A percentile compares a stretch with the other conserved stretches of the same genome.
Conservation (phyloP, 176 grass and related monocot genomes). For the Musa beccarii region DNA sequence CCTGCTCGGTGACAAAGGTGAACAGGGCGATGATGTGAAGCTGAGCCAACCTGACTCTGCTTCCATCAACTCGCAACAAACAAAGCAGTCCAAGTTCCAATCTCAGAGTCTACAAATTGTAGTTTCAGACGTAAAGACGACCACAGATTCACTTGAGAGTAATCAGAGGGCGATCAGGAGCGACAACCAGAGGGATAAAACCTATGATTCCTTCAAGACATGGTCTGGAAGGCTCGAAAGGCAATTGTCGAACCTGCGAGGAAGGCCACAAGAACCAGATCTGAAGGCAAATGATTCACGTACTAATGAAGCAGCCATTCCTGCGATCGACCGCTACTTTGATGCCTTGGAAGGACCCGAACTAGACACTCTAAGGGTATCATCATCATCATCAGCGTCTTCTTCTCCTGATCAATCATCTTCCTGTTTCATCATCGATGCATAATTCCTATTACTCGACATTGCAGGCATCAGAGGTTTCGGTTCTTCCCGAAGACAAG, state of each 20-base stretch:
- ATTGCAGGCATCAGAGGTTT: conserved; percentile 52
- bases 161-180: neutral
- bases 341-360: conserved; percentile 92
- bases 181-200: neutral
- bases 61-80: neutral
- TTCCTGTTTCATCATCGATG: neutral
- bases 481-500: conserved; percentile 71
- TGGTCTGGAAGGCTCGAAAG: conserved; percentile 8
- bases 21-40: neutral
- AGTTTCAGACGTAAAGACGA: neutral
- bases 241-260: neutral
- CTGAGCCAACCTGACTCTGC: neutral
- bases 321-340: conserved; percentile 68
- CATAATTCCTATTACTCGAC: neutral
- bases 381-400: neutral
- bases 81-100: neutral
- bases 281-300: neutral
- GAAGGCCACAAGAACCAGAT: neutral
- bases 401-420: neutral
- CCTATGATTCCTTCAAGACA: conserved; percentile 9
- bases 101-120: neutral
- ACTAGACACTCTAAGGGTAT: conserved; percentile 69
- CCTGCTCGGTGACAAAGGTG: conserved; percentile 3
- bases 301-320: conserved; percentile 12
- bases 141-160: neutral